Percentiles rank a stretch among this genome's conserved stretches.
Evolutionary conservation across 179 eudicot species (phyloP).

Genomic region (Heliamphora pulchella): DNA sequence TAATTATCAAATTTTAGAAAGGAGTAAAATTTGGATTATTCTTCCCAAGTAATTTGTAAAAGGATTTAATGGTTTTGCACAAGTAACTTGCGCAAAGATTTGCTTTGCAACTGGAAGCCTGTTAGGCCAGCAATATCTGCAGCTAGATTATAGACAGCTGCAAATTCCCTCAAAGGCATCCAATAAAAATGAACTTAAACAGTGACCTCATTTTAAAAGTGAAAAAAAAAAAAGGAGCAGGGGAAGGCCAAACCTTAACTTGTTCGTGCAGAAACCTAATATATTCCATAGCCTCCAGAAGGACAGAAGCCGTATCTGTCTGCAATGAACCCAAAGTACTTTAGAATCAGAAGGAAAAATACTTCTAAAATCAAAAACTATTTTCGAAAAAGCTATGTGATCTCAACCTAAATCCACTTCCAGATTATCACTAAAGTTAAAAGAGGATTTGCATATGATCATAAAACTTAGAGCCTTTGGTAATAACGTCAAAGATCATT

Average conservation of each 20-base stretch:
- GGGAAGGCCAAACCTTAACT: constrained; percentile 54
- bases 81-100: background rate
- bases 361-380: background rate
- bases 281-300: constrained; percentile 78
- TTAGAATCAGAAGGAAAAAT: constrained; percentile 1
- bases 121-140: background rate
- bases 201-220: background rate
- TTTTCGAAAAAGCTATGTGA: background rate
- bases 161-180: background rate
- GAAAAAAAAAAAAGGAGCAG: background rate
- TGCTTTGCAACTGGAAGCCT: background rate
- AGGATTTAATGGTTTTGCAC: background rate
- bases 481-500: background rate
- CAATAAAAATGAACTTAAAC: background rate
- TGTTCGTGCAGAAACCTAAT: constrained; percentile 82
- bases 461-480: no score
- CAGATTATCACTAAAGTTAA: background rate
- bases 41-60: no score
- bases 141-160: background rate
- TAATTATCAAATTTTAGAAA: background rate
- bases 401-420: background rate
- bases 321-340: constrained; percentile 28
- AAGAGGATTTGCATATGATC: background rate
- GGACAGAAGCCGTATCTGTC: constrained; percentile 95
- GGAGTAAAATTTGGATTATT: background rate